Conservation (phyloP, 75 land plant species). For the Cryptomeria japonica region DNA sequence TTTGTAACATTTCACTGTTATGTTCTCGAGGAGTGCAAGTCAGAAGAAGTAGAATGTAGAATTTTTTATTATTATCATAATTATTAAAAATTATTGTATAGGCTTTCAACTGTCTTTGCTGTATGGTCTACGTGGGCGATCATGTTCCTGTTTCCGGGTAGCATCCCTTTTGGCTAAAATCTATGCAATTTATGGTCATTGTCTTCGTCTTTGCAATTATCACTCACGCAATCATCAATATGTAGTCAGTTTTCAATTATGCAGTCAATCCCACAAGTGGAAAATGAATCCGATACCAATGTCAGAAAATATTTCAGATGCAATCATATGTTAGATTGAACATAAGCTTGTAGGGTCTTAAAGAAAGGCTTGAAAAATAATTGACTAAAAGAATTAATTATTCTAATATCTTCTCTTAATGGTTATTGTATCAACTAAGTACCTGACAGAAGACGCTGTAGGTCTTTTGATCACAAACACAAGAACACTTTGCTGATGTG, state of each 20-base stretch:
- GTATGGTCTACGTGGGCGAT: neutral
- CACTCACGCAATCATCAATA: neutral
- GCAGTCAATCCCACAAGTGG: neutral
- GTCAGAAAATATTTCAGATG: neutral
- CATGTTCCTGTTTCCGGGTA: conserved; percentile 13
- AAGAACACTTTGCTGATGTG: too few relatives aligned
- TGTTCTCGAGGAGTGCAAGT: neutral
- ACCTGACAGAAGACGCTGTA: too few relatives aligned
- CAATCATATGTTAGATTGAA: too few relatives aligned
- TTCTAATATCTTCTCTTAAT: too few relatives aligned
- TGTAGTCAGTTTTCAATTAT: neutral
- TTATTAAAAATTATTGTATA: neutral
- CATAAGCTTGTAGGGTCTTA: too few relatives aligned
- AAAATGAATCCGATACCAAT: neutral
- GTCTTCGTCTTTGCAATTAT: neutral
- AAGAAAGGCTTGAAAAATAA: too few relatives aligned
- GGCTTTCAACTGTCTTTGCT: neutral
- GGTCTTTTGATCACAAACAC: too few relatives aligned
- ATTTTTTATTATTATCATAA: neutral
- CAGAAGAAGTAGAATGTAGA: neutral
- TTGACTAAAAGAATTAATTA: too few relatives aligned
- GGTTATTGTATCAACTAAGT: too few relatives aligned
- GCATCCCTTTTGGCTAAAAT: conserved; percentile 1
- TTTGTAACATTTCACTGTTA: neutral
- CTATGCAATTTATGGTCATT: neutral